Evolutionary conservation across 23 red algal species (phyloP).

Genomic region (Agarophyton chilense): DNA sequence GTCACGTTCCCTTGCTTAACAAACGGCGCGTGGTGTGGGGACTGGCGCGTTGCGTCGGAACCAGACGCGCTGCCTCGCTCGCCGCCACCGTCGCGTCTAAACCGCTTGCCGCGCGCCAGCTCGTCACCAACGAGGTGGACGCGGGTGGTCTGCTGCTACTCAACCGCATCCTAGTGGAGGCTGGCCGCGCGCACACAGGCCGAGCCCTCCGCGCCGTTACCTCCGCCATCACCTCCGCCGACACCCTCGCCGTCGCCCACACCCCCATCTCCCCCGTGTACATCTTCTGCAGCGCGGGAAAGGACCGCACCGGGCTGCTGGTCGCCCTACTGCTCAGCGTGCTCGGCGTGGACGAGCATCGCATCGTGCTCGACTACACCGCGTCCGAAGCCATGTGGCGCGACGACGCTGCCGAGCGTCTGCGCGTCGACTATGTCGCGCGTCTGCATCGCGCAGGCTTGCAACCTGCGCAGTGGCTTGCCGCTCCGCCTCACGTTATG

Average conservation of each 20-base stretch:
- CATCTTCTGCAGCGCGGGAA: conserved; percentile 73
- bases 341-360: conserved; percentile 22
- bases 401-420: conserved; percentile 15
- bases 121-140: conserved; percentile 34
- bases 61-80: background rate
- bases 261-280: too few relatives aligned
- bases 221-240: background rate
- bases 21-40: conserved; percentile 52
- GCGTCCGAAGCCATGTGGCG: conserved; percentile 34
- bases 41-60: conserved; percentile 13
- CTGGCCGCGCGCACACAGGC: conserved; percentile 17
- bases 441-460: conserved; percentile 31
- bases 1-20: conserved; percentile 35
- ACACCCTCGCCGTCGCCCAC: too few relatives aligned
- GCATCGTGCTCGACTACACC: conserved; percentile 66
- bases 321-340: conserved; percentile 40
- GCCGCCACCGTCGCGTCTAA: background rate
- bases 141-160: conserved; percentile 41
- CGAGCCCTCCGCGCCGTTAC: conserved; percentile 22
- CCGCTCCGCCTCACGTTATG: conserved; percentile 69
- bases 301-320: conserved; percentile 81
- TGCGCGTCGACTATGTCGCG: background rate
- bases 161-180: conserved; percentile 62
- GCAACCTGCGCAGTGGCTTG: conserved; percentile 48
- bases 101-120: conserved; percentile 17